Conservation (phyloP, 2,329 filamentous ascomycete species). For the Diaporthe capsici region DNA sequence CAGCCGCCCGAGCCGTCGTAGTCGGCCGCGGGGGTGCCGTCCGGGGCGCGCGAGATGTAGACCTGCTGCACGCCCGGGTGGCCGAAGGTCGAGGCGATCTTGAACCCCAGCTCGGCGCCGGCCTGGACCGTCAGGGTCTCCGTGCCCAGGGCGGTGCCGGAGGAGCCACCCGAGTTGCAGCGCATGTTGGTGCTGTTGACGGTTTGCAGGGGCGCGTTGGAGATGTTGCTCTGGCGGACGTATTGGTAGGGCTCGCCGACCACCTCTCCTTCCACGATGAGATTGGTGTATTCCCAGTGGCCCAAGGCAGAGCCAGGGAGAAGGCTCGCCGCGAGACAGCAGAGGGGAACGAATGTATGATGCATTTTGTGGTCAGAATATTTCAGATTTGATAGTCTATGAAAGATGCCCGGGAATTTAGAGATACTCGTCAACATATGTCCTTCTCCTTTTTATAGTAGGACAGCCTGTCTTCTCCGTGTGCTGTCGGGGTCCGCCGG, state of each 20-base stretch:
- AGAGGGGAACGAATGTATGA: not conserved
- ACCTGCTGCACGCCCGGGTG: constrained; percentile 15
- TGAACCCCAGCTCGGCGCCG: constrained; percentile 1
- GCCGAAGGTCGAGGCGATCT: constrained; percentile 11
- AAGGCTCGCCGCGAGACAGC: not conserved
- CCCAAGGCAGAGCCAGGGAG: not conserved
- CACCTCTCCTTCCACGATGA: constrained; percentile 14
- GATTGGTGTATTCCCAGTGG: constrained; percentile 13
- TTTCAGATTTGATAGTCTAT: too few relatives aligned
- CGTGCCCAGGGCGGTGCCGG: not conserved
- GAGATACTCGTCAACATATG: not conserved
- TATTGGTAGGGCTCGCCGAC: not conserved
- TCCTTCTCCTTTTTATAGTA: not conserved
- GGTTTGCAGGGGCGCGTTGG: not conserved
- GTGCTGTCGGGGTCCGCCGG: not conserved
- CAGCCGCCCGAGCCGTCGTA: not conserved
- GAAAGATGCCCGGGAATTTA: too few relatives aligned
- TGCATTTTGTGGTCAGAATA: not conserved
- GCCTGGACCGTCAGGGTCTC: not conserved
- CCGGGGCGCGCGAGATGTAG: not conserved
- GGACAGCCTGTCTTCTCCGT: not conserved
- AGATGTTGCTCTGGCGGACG: constrained; percentile 3
- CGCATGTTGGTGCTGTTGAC: constrained; percentile 15
- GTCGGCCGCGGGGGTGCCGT: not conserved
- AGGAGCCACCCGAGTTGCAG: not conserved